Base-by-base conservation (phyloP, 139 green algal genomes). In the Coelastrella sp. region DNA sequence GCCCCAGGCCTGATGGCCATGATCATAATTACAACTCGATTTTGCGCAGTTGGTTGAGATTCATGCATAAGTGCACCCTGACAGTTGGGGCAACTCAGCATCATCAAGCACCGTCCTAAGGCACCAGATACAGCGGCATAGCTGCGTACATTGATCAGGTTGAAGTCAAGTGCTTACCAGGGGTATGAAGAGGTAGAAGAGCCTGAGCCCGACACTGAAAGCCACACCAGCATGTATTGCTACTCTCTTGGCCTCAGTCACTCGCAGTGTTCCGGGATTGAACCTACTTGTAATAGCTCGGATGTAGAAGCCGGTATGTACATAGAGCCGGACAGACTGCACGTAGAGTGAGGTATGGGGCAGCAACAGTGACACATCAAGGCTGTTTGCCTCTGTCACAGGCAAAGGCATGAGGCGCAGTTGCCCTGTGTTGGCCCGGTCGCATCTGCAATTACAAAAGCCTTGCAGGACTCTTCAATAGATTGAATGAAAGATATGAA, bases 111-210 rank as follows among this genome's bases (percentile, higher is more conserved):
- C 75, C 12, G 15, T 14, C 1, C 35, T 49, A 49, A 84, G n/a
- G 78, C 35, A 84, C 4, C 78, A 79, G 14, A 35, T 4, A 22
- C 78, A 84, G 24, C 74, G 6, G 4, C 14, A 20, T 14, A 82
- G 74, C 15, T 15, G 24, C 74, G 49, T 49, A 49, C 35, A 49
- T 49, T 49, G 35, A 49, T 49, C 35, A 49, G 35, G 61, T 59
- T 59, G 17, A 66, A 60, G 4, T 24, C 5, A 35, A 35, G 7
- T 25, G n/a, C 87, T 58, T 78, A 91, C 87, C 78, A 91, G 66
- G 11, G 79, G 65, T 14, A 91, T 87, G 24, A 91, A 91, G 7
- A 91, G 20, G 63, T 87, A 91, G 49, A 91, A 91, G 10, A 91
- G 56, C 25, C 87, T 82, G 20, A 91, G 78, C 4, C 87, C 87